Evolutionary conservation across 2,329 filamentous ascomycete genomes (phyloP).

Genomic region (Colletotrichum chrysophilum): DNA sequence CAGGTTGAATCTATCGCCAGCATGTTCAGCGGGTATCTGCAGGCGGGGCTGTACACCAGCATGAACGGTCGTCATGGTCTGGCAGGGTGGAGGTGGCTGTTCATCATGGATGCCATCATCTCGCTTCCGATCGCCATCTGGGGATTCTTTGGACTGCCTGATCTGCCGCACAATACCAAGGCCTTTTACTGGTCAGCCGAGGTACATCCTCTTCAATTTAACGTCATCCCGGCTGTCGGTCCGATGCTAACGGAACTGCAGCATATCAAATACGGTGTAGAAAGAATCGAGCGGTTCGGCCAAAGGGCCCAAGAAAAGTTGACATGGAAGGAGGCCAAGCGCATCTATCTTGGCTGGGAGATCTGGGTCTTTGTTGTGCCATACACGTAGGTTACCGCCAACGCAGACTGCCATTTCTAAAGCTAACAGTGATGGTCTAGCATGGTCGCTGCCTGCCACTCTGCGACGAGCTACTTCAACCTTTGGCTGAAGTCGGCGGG

Average conservation of each 20-base stretch:
- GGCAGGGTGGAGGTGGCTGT: slow-evolving; percentile 44
- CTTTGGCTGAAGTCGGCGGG: slow-evolving; percentile 45
- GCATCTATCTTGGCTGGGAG: slow-evolving; percentile 20
- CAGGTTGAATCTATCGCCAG: slow-evolving; percentile 55
- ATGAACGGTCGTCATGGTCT: slow-evolving; percentile 35
- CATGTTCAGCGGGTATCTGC: slow-evolving; percentile 64
- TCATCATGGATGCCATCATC: slow-evolving; percentile 41
- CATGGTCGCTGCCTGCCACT: slow-evolving; percentile 18
- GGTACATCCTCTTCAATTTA: background rate
- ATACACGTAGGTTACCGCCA: slow-evolving; percentile 20
- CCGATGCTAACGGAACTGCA: background rate
- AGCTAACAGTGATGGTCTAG: background rate
- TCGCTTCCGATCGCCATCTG: slow-evolving; percentile 26
- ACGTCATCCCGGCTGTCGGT: background rate
- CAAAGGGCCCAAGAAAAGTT: slow-evolving; percentile 20
- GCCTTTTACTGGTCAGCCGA: slow-evolving; percentile 21
- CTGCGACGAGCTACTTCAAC: slow-evolving; percentile 28
- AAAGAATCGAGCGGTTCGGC: slow-evolving; percentile 26
- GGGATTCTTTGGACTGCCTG: slow-evolving; percentile 26
- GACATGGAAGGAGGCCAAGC: slow-evolving; percentile 14
- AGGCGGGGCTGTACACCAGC: slow-evolving; percentile 53
- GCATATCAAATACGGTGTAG: slow-evolving; percentile 23
- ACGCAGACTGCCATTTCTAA: background rate
- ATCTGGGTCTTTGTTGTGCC: slow-evolving; percentile 25
- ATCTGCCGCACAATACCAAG: slow-evolving; percentile 19